A percentile compares a stretch with the other conserved stretches of the same genome.
Evolutionary conservation across 2,329 filamentous ascomycete genomes (phyloP).

Genomic region (Hansfordia pulvinata): DNA sequence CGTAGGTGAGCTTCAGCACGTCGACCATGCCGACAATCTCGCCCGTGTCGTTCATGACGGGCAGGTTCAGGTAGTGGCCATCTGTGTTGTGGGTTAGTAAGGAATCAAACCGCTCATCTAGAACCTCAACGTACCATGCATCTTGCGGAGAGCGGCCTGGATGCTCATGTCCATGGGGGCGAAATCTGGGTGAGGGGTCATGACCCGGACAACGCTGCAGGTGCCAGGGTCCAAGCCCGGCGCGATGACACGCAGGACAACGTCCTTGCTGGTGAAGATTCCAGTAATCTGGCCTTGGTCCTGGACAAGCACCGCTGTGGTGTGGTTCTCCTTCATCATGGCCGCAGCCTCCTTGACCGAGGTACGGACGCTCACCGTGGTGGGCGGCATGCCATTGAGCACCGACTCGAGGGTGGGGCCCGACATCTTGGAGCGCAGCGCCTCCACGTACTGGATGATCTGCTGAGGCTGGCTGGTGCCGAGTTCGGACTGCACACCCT

Average conservation of each 20-base stretch:
- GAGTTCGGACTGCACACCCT: constrained; percentile 94
- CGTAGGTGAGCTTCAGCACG: constrained; percentile 94
- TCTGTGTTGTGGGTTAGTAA: constrained; percentile 37
- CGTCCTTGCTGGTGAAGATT: constrained; percentile 99
- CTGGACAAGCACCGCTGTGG: constrained; percentile 88
- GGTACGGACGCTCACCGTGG: constrained; percentile 88
- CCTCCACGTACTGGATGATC: constrained; percentile 98
- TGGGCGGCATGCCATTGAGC: constrained; percentile 79
- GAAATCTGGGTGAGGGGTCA: constrained; percentile 98
- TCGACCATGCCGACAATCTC: constrained; percentile 99
- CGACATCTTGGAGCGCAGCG: constrained; percentile 90
- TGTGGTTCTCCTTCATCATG: constrained; percentile 98
- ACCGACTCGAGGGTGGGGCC: constrained; percentile 93
- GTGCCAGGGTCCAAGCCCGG: constrained; percentile 86
- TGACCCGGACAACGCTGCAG: constrained; percentile 95
- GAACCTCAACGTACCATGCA: constrained; percentile 63
- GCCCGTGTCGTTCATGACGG: constrained; percentile 93
- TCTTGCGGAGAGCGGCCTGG: constrained; percentile 92
- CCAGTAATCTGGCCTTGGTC: constrained; percentile 95
- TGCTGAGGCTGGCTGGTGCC: constrained; percentile 94
- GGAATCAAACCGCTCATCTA: not conserved
- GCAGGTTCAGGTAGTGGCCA: constrained; percentile 94
- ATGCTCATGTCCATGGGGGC: constrained; percentile 98
- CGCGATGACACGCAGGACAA: constrained; percentile 93
- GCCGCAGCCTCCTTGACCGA: constrained; percentile 92